Evolutionary conservation across 192 early-diverging fungal species (phyloP), one percentile per base, ranked within the genome.

Genomic region (Backusella parvicylindrica): DNA sequence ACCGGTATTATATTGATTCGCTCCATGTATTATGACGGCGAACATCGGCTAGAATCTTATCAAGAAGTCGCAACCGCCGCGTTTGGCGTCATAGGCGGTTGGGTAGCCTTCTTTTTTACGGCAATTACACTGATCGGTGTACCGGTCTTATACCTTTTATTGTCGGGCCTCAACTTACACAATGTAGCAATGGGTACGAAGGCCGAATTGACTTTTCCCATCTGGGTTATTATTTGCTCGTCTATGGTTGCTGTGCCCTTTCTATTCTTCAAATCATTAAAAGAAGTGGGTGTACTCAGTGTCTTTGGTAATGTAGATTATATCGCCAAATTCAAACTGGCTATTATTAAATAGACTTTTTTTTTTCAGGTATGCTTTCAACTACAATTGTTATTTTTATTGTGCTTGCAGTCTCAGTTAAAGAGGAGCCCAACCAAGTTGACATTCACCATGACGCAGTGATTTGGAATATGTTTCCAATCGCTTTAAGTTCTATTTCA

Each of bases 231-330:
- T 35, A 85, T 91, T 30, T 88, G 86, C 18, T 85, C 90, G 2
- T 40, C 84, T 3, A 41, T 93, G 9, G 85, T 95, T 21, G 86
- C 90, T 81, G 53, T 90, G 9, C 94, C 93, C 6, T 91, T 95
- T 75, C 84, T 95, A 5, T 73, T 85, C 43, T 91, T 92, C 65
- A 92, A 89, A 77, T 88, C 91, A 49, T 80, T 95, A 67, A 93
- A 93, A 73, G 95, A 96, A 71, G 87, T 95, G 32, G 91, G 89
- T 74, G 64, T 94, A 53, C 82, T 93, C 71, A 91, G 91, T 68
- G 72, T 91, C 21, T 94, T 93, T 84, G 43, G 43, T 47, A 47
- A 3, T 47, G 9, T 47, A 1, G 1, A 6, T 16, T 47, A 18
- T 5, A 18, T 47, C 4, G 3, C 6, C 16, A 6, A 6, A 6